Percentiles rank a stretch among this genome's conserved stretches.
phyloP scores from a whole-genome alignment of 768 basidiomycete genomes.

The Rhizopogon sp. region DNA sequence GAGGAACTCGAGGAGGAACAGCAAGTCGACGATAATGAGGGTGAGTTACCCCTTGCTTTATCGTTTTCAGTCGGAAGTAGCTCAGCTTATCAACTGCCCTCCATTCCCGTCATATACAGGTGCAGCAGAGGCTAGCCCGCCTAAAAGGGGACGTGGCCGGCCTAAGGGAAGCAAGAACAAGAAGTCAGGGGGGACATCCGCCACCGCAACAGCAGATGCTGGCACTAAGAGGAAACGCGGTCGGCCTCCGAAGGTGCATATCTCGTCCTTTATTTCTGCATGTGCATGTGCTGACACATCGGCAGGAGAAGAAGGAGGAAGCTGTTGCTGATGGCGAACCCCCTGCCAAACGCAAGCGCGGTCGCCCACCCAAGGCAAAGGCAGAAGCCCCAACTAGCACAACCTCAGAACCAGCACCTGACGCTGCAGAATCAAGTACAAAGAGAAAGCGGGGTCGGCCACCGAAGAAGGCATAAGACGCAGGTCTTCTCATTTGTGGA shows the following conservation, averaged over 20 bases:
- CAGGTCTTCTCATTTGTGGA: conserved; percentile 19
- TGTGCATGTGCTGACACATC: conserved; percentile 17
- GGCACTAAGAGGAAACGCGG: conserved; percentile 42
- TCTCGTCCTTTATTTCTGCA: conserved; percentile 1
- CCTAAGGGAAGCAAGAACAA: conserved; percentile 87
- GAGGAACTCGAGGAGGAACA: conserved; percentile 55
- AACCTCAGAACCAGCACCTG: conserved; percentile 16
- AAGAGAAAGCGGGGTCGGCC: conserved; percentile 77
- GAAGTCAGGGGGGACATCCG: conserved; percentile 35
- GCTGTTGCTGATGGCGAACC: conserved; percentile 50
- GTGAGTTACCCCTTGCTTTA: conserved; percentile 16
- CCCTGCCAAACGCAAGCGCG: conserved; percentile 61
- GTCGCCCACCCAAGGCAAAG: conserved; percentile 71
- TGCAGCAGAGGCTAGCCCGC: conserved; percentile 34
- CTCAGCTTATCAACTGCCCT: conserved; percentile 12
- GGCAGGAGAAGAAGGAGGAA: conserved; percentile 30
- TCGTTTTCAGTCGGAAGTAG: conserved; percentile 9
- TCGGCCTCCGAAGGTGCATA: conserved; percentile 46
- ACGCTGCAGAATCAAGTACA: conserved; percentile 41
- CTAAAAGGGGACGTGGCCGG: conserved; percentile 82
- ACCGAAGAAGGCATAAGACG: conserved; percentile 36
- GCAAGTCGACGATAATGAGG: conserved; percentile 25
- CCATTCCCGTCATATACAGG: conserved; percentile 25
- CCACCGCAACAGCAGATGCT: conserved; percentile 20
- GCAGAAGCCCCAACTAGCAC: conserved; percentile 36